Base-by-base conservation (phyloP, 108 stramenopile species). In the Cyclotella cryptica region DNA sequence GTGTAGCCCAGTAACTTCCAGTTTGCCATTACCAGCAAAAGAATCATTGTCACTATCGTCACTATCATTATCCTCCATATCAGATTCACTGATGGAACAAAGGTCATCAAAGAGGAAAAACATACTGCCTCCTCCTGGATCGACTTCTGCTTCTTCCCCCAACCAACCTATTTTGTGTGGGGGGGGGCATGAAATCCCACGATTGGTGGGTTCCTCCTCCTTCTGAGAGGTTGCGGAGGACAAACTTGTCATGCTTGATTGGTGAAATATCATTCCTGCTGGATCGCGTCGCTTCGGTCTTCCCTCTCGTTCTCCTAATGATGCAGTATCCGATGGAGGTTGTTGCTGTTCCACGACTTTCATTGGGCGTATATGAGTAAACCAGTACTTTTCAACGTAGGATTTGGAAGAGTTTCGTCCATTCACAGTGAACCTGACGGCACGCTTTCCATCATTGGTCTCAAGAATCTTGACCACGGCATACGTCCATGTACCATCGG, bases 401-500 rank as follows among this genome's bases (percentile, higher is more conserved):
- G 81, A 75, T 72, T 82, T 82, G 44, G 81, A 75, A 35, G 81
- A 70, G 45, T 82, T 75, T 14, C 46, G 40, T 58, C 71, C 29
- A 42, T 75, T 66, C 4, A 82, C 81, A 10, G 71, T 75, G 40
- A 82, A 82, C 71, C 81, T 61, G 42, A 82, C 71, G 17, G 74
- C 74, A 42, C 72, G 53, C 41, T 57, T 70, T 10, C 81, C 74
- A 18, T 75, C 71, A 5, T 45, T 63, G 3, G 71, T 54, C 53
- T 82, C 81, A 10, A 75, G 55, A 28, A 52, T 45, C 55, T 75
- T 82, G 39, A 82, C 70, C 41, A 66, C 63, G 29, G 81, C 81
- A 66, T 59, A 82, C n/a, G 81, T 82, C 81, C 81, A 82, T 22
- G 71, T 82, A 21, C 81, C 81, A 61, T 82, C 74, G n/a, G 81